phyloP scores from a whole-genome alignment of 768 basidiomycete species.

The Tylopilus plumbeoviolaceoides region DNA sequence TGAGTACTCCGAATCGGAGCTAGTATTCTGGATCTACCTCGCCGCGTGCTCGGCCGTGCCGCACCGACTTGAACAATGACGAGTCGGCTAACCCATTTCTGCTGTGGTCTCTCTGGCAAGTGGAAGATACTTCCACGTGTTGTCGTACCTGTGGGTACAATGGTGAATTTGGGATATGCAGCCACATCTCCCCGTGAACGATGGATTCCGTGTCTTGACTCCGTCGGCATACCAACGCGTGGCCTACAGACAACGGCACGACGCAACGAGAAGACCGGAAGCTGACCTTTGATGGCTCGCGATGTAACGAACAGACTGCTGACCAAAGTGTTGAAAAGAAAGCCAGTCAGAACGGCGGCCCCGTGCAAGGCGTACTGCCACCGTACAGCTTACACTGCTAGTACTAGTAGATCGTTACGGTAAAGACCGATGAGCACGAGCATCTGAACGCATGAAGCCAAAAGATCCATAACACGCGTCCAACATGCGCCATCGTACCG shows the following conservation, averaged over 20 bases:
- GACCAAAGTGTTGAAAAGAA: not conserved
- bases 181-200: not conserved
- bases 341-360: not conserved
- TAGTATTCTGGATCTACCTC: not conserved
- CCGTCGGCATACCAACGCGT: not conserved
- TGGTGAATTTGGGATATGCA: not conserved
- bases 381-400: not conserved
- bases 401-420: too few relatives aligned
- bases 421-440: not conserved
- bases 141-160: constrained; percentile 2
- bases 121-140: not conserved
- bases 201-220: not conserved
- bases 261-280: not conserved
- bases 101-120: not conserved
- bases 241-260: not conserved
- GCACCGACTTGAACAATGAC: not conserved
- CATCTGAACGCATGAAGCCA: not conserved
- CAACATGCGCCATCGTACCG: not conserved
- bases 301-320: not conserved
- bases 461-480: not conserved
- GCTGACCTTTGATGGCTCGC: not conserved
- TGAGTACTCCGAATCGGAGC: not conserved
- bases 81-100: not conserved
- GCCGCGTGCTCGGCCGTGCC: not conserved
- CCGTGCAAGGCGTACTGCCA: not conserved